phyloP scores from a whole-genome alignment of 2,329 filamentous ascomycete genomes.

The Botrytis fragariae region DNA sequence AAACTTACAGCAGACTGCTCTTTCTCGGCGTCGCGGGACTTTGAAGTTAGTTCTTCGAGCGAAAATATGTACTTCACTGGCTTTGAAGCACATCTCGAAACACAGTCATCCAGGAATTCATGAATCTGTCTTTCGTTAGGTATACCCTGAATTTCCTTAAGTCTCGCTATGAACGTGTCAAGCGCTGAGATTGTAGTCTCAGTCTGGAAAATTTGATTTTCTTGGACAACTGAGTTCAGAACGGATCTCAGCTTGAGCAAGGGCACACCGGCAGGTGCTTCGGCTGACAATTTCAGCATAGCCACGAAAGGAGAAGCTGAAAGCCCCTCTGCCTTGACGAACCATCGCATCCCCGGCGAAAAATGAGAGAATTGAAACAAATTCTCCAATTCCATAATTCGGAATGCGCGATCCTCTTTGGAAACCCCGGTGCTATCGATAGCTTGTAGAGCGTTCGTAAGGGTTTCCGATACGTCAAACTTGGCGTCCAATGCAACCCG shows the following conservation, averaged over 20 bases:
- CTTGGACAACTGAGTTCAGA: constrained; percentile 58
- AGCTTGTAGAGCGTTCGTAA: constrained; percentile 65
- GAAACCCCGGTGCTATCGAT: constrained; percentile 49
- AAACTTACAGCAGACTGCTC: constrained; percentile 55
- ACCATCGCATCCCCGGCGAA: constrained; percentile 88
- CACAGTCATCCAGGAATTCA: constrained; percentile 78
- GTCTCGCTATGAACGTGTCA: constrained; percentile 46
- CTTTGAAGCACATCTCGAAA: constrained; percentile 69
- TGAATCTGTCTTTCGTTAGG: constrained; percentile 51
- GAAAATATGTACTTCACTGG: constrained; percentile 82
- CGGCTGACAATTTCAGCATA: constrained; percentile 58
- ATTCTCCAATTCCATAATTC: constrained; percentile 74
- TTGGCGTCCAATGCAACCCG: constrained; percentile 77
- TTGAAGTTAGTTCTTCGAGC: constrained; percentile 51
- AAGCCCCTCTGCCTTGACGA: constrained; percentile 68
- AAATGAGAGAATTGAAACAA: constrained; percentile 75
- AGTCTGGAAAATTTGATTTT: constrained; percentile 63
- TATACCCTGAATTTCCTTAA: constrained; percentile 34
- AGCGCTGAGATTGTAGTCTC: constrained; percentile 45
- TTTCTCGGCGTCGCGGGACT: constrained; percentile 38
- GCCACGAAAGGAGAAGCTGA: constrained; percentile 68
- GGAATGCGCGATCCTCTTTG: constrained; percentile 53
- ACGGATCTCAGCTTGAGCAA: constrained; percentile 53
- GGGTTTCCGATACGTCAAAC: constrained; percentile 79
- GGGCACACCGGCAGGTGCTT: constrained; percentile 48